Conservation (phyloP, 208 protist genomes). For the Trypanosoma congolense region DNA sequence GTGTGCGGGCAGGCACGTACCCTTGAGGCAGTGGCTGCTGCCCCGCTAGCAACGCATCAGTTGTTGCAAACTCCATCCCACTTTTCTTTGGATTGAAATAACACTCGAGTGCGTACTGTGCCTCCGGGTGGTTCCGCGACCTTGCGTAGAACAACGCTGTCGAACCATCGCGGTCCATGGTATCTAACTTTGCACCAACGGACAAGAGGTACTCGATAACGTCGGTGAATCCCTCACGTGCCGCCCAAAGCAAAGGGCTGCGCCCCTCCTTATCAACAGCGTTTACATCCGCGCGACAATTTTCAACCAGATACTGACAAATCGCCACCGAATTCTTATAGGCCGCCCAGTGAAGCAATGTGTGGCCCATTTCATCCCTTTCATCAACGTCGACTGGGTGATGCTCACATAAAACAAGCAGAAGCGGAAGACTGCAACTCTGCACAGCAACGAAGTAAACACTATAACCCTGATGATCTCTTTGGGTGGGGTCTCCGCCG, state of each 20-base stretch:
- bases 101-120: slow-evolving; percentile 31
- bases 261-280: slow-evolving; percentile 43
- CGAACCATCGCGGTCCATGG: slow-evolving; percentile 42
- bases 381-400: slow-evolving; percentile 29
- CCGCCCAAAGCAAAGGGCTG: slow-evolving; percentile 73
- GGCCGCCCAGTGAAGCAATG: slow-evolving; percentile 74
- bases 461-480: slow-evolving; percentile 56
- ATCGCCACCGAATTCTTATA: slow-evolving; percentile 53
- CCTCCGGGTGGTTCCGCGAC: slow-evolving; percentile 59
- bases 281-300: slow-evolving; percentile 49
- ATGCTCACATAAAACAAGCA: slow-evolving; percentile 59
- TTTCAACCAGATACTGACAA: slow-evolving; percentile 69
- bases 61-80: neutral
- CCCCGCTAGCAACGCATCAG: neutral
- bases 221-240: slow-evolving; percentile 66
- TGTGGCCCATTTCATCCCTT: slow-evolving; percentile 56
- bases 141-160: slow-evolving; percentile 59
- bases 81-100: slow-evolving; percentile 10
- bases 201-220: slow-evolving; percentile 56
- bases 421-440: slow-evolving; percentile 33
- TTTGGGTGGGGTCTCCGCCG: slow-evolving; percentile 45
- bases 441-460: slow-evolving; percentile 63
- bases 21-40: neutral
- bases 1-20: slow-evolving; percentile 37
- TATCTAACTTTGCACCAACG: slow-evolving; percentile 32